Base-by-base conservation (phyloP, 2,329 filamentous ascomycete genomes). In the Oidium heveae region DNA sequence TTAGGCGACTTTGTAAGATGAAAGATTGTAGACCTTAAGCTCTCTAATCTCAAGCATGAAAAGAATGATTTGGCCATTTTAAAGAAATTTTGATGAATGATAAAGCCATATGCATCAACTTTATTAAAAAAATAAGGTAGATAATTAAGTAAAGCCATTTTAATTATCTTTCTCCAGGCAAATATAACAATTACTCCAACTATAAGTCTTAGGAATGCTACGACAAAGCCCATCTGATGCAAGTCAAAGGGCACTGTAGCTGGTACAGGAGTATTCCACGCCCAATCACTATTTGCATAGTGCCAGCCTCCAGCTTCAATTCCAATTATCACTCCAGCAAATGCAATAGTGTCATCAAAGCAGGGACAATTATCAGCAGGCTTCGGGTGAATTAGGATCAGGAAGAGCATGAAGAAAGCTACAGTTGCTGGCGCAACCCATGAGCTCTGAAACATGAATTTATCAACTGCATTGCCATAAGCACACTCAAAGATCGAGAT, bases 321-420 rank as follows among this genome's bases (percentile, higher is more conserved):
- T 0, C 91, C 91, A 61, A 95, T 84, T 55, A 94, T 74, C 22
- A 95, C 88, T 1, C 86, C 89, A 20, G 86, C 82, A 67, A 96
- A 96, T 3, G 88, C 82, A 52, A 96, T 86, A 61, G 86, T 94
- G 68, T 96, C 89, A 65, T 96, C 89, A 64, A 93, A 96, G 67
- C 89, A 96, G 4, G 89, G 89, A 61, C 91, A 98, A 66, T 95
- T 86, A 65, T 98, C 91, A 1, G 87, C 91, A 0, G 91, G 91
- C 63, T 98, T 91, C 0, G 91, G 91, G 63, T 98, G 89, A 34
- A 95, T 80, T 56, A 89, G 80, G 24, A 96, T 83, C 8, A 94
- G 73, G 8, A 82, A 69, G 55, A 91, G 73, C 49, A 94, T 77
- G 20, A 81, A 64, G 16, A 87, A 60, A 1, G 79, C 73, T 0